phyloP scores from a whole-genome alignment of 805 yeast genomes.

The Zygosaccharomyces rouxii region DNA sequence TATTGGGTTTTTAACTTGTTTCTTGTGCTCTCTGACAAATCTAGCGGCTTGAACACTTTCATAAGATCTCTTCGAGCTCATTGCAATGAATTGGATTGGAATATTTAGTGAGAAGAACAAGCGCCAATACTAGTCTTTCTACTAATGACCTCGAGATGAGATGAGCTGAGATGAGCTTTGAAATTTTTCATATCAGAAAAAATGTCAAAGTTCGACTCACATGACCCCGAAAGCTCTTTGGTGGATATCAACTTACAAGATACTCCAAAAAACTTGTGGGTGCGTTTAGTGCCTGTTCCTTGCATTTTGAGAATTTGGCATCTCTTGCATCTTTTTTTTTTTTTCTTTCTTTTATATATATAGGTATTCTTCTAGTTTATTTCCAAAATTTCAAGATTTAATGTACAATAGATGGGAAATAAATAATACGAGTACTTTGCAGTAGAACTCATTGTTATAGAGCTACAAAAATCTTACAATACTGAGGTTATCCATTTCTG shows the following conservation, averaged over 20 bases:
- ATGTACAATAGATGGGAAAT: no score
- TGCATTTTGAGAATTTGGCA: no score
- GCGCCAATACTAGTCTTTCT: neutral
- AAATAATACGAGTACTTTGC: no score
- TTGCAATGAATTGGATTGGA: neutral
- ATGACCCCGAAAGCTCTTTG: neutral
- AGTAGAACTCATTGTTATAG: no score
- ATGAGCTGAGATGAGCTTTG: slow-evolving; percentile 9
- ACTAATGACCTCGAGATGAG: neutral
- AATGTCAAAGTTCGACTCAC: neutral
- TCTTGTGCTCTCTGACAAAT: slow-evolving; percentile 31
- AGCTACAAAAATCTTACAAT: no score
- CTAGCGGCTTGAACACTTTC: slow-evolving; percentile 18
- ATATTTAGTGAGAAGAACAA: neutral
- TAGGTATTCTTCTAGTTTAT: no score
- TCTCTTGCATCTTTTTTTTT: no score
- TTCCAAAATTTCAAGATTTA: no score
- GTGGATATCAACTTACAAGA: neutral
- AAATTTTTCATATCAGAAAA: slow-evolving; percentile 10
- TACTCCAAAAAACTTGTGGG: no score
- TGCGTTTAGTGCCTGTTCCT: no score
- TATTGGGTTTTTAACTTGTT: slow-evolving; percentile 27
- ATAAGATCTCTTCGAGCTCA: slow-evolving; percentile 24
- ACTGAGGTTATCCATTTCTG: no score
- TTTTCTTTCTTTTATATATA: no score